These are phyloP conservation scores for Pseudogymnoascus sp. DNA, from an alignment of 2,329 filamentous ascomycete genomes.

Conservation along the genomic window DNA sequence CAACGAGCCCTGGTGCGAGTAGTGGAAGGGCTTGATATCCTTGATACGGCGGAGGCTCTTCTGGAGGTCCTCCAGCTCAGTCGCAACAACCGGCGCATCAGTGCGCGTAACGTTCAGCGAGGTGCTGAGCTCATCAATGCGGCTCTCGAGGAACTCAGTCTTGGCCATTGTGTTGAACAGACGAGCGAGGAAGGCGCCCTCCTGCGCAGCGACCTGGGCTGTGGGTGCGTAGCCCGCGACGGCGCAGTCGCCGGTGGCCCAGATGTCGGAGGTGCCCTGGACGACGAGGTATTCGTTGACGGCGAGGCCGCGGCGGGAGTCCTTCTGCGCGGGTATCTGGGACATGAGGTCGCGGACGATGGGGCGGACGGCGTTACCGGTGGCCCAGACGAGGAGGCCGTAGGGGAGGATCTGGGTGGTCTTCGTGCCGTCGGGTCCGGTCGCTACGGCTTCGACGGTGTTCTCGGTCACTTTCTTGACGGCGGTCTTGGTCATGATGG, in stretches of 20 bases:
- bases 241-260: slow-evolving; percentile 95
- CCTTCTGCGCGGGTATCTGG: slow-evolving; percentile 88
- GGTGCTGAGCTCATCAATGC: slow-evolving; percentile 62
- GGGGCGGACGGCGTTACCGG: slow-evolving; percentile 85
- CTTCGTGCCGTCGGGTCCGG: slow-evolving; percentile 77
- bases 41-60: slow-evolving; percentile 81
- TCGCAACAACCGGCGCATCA: slow-evolving; percentile 57
- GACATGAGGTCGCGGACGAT: slow-evolving; percentile 86
- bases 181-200: slow-evolving; percentile 87
- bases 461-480: slow-evolving; percentile 95
- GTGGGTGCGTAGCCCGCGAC: slow-evolving; percentile 97
- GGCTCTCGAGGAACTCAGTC: slow-evolving; percentile 71
- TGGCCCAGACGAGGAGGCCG: slow-evolving; percentile 95
- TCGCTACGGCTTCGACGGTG: slow-evolving; percentile 82
- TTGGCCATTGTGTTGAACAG: slow-evolving; percentile 99
- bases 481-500: slow-evolving; percentile 97
- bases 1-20: slow-evolving; percentile 93
- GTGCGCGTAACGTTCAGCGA: slow-evolving; percentile 52
- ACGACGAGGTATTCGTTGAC: slow-evolving; percentile 99
- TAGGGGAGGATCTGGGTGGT: slow-evolving; percentile 76
- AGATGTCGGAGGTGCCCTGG: slow-evolving; percentile 92
- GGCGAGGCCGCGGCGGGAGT: slow-evolving; percentile 86
- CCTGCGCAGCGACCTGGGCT: slow-evolving; percentile 91
- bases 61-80: slow-evolving; percentile 78
- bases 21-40: slow-evolving; percentile 95